A percentile compares a stretch with the other conserved stretches of the same genome.
phyloP scores from a whole-genome alignment of 1,284 basidiomycete species.

The Malassezia psittaci region DNA sequence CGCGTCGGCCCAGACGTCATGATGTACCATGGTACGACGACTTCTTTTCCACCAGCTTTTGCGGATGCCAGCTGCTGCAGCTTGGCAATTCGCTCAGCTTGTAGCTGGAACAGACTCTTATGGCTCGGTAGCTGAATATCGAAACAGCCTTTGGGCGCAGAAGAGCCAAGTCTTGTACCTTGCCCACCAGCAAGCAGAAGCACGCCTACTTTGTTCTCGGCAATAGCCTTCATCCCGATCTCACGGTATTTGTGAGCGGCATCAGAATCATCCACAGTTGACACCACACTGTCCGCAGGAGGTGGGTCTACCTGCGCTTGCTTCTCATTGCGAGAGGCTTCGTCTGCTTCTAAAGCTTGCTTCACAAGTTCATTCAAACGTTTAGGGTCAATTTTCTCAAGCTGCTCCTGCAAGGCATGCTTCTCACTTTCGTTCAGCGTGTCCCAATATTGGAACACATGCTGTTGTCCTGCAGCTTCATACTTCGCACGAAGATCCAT shows the following conservation, averaged over 20 bases:
- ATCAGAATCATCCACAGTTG: slow-evolving; percentile 29
- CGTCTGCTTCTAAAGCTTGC: slow-evolving; percentile 65
- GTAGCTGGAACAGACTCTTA: slow-evolving; percentile 89
- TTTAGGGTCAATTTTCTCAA: slow-evolving; percentile 70
- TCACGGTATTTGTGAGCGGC: slow-evolving; percentile 53
- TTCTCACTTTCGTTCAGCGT: slow-evolving; percentile 62
- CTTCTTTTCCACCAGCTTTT: slow-evolving; percentile 51
- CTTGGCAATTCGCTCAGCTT: slow-evolving; percentile 82
- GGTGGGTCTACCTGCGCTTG: slow-evolving; percentile 45
- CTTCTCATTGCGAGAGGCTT: slow-evolving; percentile 51
- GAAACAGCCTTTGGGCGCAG: slow-evolving; percentile 92
- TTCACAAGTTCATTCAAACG: slow-evolving; percentile 81
- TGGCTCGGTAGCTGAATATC: slow-evolving; percentile 86
- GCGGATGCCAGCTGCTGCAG: slow-evolving; percentile 63
- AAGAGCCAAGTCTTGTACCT: slow-evolving; percentile 84
- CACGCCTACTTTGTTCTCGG: slow-evolving; percentile 73
- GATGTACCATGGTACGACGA: slow-evolving; percentile 85
- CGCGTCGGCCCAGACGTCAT: slow-evolving; percentile 98
- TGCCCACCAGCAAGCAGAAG: slow-evolving; percentile 96
- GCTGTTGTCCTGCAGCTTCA: slow-evolving; percentile 69
- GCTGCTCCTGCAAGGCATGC: slow-evolving; percentile 60
- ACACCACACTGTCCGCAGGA: slow-evolving; percentile 25
- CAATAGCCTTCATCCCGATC: slow-evolving; percentile 69
- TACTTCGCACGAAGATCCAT: slow-evolving; percentile 22
- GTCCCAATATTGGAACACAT: slow-evolving; percentile 80